phyloP scores from a whole-genome alignment of 352 stramenopile species.

The Phytopythium kandeliae region DNA sequence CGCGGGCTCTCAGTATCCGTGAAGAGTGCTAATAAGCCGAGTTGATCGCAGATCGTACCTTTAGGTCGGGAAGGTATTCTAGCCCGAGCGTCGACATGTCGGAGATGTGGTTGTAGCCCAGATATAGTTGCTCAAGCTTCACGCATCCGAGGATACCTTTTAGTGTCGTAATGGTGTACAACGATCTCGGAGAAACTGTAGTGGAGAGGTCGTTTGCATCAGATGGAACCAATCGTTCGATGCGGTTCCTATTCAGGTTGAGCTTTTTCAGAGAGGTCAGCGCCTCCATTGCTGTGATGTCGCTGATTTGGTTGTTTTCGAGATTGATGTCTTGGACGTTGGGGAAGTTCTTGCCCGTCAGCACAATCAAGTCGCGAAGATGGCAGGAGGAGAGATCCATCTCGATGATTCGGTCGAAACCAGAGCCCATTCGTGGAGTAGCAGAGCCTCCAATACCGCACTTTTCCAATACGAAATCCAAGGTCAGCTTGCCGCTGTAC shows the following conservation, averaged over 20 bases:
- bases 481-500: conserved; percentile 82
- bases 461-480: conserved; percentile 83
- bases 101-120: conserved; percentile 77
- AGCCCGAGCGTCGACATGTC: conserved; percentile 68
- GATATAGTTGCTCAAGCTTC: conserved; percentile 61
- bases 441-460: conserved; percentile 22
- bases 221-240: conserved; percentile 39
- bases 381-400: conserved; percentile 74
- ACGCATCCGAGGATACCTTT: conserved; percentile 59
- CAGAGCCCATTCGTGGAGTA: conserved; percentile 2
- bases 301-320: conserved; percentile 81
- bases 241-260: conserved; percentile 74
- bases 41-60: too few relatives aligned
- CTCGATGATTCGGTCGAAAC: conserved; percentile 55
- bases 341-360: conserved; percentile 53
- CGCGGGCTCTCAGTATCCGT: too few relatives aligned
- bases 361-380: conserved; percentile 57
- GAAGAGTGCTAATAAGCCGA: too few relatives aligned
- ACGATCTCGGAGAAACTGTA: neutral
- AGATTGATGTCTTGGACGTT: conserved; percentile 73
- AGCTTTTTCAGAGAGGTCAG: conserved; percentile 56
- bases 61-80: conserved; percentile 56
- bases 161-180: conserved; percentile 12
- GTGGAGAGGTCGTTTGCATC: neutral
- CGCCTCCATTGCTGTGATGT: conserved; percentile 58